These are phyloP conservation scores for Aureobasidium zeae DNA, from an alignment of 2,329 filamentous ascomycete genomes.

Conservation along the genomic window DNA sequence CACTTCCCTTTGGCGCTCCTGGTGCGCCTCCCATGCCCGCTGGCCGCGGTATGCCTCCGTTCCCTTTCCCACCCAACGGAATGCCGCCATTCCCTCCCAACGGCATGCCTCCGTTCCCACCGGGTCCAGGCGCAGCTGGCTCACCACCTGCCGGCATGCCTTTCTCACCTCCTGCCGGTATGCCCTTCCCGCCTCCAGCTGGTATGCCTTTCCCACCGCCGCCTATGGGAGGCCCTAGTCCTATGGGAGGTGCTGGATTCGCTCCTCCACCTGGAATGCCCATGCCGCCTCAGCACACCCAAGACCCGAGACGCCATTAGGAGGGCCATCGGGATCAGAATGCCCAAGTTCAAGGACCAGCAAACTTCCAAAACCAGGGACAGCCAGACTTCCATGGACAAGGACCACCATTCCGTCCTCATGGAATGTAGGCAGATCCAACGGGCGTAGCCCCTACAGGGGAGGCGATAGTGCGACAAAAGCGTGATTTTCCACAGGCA, in stretches of 20 bases:
- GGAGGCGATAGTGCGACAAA: too few relatives aligned
- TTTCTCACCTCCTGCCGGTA: conserved; percentile 22
- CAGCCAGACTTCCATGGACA: too few relatives aligned
- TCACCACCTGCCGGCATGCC: conserved; percentile 25
- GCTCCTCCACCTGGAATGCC: conserved; percentile 14
- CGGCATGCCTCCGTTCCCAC: conserved; percentile 18
- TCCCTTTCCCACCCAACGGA: conserved; percentile 30
- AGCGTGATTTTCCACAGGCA: too few relatives aligned
- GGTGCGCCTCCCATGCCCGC: conserved; percentile 28
- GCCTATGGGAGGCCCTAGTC: conserved; percentile 20
- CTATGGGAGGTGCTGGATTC: conserved; percentile 18
- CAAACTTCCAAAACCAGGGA: too few relatives aligned
- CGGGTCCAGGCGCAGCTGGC: conserved; percentile 20
- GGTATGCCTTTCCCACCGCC: conserved; percentile 30
- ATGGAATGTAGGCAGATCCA: too few relatives aligned
- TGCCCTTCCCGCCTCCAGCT: conserved; percentile 22
- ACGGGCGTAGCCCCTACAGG: too few relatives aligned
- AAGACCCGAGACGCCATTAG: conserved; percentile 15
- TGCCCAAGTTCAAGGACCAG: too few relatives aligned
- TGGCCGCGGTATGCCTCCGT: conserved; percentile 26
- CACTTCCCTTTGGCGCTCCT: conserved; percentile 31
- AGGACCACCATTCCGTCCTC: too few relatives aligned
- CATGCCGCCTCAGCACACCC: too few relatives aligned
- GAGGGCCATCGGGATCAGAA: background rate
- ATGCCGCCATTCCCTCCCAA: conserved; percentile 28